Evolutionary conservation across 306 rosid genomes (phyloP).

Genomic region (Myrica gale): DNA sequence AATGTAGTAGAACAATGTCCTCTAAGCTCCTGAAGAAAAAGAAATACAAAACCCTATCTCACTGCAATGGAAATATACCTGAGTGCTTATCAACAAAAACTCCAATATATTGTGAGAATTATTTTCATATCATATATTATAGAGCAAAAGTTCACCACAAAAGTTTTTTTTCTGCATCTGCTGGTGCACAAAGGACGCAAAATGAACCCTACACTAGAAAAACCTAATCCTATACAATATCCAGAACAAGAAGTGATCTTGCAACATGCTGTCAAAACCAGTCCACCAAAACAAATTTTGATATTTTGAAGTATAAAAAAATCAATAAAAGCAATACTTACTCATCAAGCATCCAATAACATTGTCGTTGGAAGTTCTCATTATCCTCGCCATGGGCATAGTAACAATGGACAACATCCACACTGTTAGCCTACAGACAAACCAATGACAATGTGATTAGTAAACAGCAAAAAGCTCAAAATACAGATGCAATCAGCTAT

Average conservation of each 20-base stretch:
- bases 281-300: not conserved
- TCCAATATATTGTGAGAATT: not conserved
- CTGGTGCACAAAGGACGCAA: not conserved
- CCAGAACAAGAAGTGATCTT: not conserved
- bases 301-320: not conserved
- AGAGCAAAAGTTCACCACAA: constrained; percentile 10
- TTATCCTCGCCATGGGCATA: constrained; percentile 83
- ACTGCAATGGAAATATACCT: not conserved
- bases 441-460: constrained; percentile 17
- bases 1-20: constrained; percentile 80
- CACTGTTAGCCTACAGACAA: constrained; percentile 56
- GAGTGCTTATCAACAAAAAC: not conserved
- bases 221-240: not conserved
- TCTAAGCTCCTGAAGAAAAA: constrained; percentile 55
- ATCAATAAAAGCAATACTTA: constrained; percentile 36
- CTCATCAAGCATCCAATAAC: constrained; percentile 84
- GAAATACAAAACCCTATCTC: not conserved
- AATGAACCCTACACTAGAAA: constrained; percentile 1
- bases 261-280: not conserved
- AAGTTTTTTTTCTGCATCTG: not conserved
- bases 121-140: not conserved
- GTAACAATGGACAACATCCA: constrained; percentile 69
- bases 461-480: constrained; percentile 14
- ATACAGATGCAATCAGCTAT: not conserved
- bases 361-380: constrained; percentile 63